These are phyloP conservation scores for Apophysomyces trapeziformis DNA, from an alignment of 371 early-diverging fungal species.

Conservation along the genomic window DNA sequence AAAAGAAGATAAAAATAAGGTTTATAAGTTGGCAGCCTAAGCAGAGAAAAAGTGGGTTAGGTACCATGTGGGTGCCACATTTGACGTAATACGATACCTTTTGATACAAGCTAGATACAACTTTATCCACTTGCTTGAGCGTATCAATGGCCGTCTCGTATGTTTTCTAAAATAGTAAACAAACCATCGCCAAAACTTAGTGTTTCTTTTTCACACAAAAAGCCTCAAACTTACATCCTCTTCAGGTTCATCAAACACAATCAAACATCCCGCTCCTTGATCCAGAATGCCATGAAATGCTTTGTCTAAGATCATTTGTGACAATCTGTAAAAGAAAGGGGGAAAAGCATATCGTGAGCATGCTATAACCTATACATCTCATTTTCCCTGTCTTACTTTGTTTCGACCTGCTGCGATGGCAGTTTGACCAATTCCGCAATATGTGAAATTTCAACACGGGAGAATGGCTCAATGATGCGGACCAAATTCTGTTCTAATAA, in stretches of 20 bases:
- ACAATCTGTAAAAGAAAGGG: constrained; percentile 58
- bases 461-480: constrained; percentile 98
- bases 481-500: constrained; percentile 95
- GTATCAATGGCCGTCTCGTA: constrained; percentile 94
- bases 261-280: constrained; percentile 94
- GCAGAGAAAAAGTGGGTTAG: neutral
- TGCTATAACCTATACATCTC: neutral
- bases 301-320: constrained; percentile 99
- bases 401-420: constrained; percentile 90
- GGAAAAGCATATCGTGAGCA: neutral
- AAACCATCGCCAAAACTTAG: neutral
- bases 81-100: constrained; percentile 60
- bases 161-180: constrained; percentile 64
- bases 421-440: constrained; percentile 93
- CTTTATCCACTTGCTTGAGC: constrained; percentile 92
- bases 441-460: constrained; percentile 95
- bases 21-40: constrained; percentile 25
- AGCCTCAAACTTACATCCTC: constrained; percentile 69
- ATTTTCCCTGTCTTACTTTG: constrained; percentile 59
- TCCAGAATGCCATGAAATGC: constrained; percentile 96
- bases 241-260: constrained; percentile 90
- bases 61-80: neutral
- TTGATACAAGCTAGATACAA: constrained; percentile 93
- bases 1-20: neutral
- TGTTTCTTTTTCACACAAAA: neutral